Percentiles rank a stretch among this genome's conserved stretches.
These are phyloP conservation scores for Chytriomyces confervae DNA, from an alignment of 192 early-diverging fungal species.

Conservation along the genomic window DNA sequence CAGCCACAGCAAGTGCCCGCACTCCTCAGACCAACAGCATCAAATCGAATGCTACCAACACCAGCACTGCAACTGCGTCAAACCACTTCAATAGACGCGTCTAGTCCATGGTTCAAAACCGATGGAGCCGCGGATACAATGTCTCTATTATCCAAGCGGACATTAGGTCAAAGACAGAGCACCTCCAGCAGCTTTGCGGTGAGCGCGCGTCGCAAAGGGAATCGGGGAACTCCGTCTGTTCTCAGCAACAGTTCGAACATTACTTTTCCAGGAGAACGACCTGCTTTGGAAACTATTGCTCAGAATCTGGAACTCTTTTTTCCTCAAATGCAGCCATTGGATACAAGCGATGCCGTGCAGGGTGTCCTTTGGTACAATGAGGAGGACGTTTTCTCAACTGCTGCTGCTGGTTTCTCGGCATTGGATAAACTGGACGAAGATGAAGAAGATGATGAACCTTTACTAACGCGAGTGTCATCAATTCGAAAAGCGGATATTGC, in stretches of 20 bases:
- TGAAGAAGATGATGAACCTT: constrained; percentile 17
- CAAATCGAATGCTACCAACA: no score
- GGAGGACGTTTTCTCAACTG: neutral
- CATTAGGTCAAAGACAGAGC: neutral
- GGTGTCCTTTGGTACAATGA: constrained; percentile 30
- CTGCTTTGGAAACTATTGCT: constrained; percentile 89
- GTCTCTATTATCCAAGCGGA: neutral
- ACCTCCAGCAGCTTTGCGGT: neutral
- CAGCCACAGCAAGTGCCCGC: neutral
- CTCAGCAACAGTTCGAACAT: constrained; percentile 44
- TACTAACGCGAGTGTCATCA: constrained; percentile 6
- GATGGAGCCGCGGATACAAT: neutral
- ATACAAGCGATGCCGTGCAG: constrained; percentile 31
- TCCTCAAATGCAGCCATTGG: constrained; percentile 38
- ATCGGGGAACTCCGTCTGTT: neutral
- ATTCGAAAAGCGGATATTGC: constrained; percentile 28
- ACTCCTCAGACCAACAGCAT: no score
- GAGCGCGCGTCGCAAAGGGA: neutral
- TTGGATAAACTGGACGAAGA: neutral
- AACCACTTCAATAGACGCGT: no score
- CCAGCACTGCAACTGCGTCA: no score
- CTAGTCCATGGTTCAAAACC: no score
- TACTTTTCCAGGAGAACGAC: constrained; percentile 93
- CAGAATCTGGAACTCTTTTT: constrained; percentile 91
- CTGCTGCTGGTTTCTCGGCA: neutral